Conservation (phyloP, 2,329 filamentous ascomycete genomes). For the Cytospora schulzeri region DNA sequence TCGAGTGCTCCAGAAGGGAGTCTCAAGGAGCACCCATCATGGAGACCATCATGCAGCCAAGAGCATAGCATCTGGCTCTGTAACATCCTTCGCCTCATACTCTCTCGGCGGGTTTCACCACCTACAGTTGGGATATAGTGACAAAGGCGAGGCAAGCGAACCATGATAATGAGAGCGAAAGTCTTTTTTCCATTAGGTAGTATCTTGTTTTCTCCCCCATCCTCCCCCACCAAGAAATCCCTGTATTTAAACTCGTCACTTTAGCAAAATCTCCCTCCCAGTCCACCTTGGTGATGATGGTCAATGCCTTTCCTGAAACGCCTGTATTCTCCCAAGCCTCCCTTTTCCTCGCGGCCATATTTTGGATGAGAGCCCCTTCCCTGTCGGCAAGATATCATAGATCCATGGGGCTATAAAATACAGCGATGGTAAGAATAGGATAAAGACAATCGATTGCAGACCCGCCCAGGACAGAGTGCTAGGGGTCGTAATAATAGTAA, state of each 20-base stretch:
- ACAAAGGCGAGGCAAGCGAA: not conserved
- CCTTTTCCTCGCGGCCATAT: not conserved
- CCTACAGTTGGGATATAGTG: not conserved
- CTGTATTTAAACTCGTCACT: not conserved
- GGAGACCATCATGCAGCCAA: not conserved
- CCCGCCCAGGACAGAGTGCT: not conserved
- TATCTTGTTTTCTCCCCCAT: not conserved
- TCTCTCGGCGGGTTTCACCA: not conserved
- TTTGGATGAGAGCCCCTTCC: slow-evolving; percentile 6
- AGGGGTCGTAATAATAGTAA: not conserved
- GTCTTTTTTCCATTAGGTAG: not conserved
- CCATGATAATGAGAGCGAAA: not conserved
- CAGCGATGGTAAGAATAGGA: slow-evolving; percentile 18
- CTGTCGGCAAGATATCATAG: not conserved
- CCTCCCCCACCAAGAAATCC: not conserved
- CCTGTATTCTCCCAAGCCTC: slow-evolving; percentile 13
- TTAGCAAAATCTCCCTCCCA: not conserved
- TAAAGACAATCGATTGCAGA: not conserved
- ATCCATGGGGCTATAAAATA: slow-evolving; percentile 8
- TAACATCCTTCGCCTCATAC: not conserved
- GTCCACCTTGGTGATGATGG: not conserved
- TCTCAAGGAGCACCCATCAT: not conserved
- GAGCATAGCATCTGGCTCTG: not conserved
- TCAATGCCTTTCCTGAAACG: slow-evolving; percentile 14
- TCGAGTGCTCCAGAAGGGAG: not conserved